Base-by-base conservation (phyloP, 75 land plant species). In the Sequoiadendron giganteum region DNA sequence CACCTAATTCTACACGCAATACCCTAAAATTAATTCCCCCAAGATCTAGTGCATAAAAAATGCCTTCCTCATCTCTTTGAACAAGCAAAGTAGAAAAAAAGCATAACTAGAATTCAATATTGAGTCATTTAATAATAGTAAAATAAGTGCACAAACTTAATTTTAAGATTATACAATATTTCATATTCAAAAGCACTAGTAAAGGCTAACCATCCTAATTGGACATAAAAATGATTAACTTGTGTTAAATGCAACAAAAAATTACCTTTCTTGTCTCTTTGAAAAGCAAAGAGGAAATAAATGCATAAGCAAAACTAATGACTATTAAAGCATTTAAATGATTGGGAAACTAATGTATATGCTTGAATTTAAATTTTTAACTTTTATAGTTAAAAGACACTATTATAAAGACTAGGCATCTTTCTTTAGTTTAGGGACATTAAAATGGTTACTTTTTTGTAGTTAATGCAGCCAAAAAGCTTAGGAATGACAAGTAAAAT, bases 21-120 rank as follows among this genome's bases (percentile, higher is more conserved):
- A 95, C 96, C 56, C 95, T 88, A 68, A 95, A 96, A 83, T 94
- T 93, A 45, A 96, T 94, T 77, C 95, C 97, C 52, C 96, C 93
- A 48, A 96, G 86, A 86, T 96, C 96, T 87, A 96, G 47, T 8
- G 95, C 97, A 87, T 96, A 96, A 42, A 90, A 96, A 36, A 95
- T 43, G 70, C 97, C 97, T 54, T 89, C 85, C 90, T 96, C 97
- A 84, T 95, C 92, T 86, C 97, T 95, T 45, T 58, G 78, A 68
- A 58, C 28, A 68, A 39, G 28, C 42, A 86, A 65, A 47, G 40
- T 1, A 25, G 85, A 25, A 85, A 85, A 85, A 11, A 47, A 48
- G 85, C 54, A 13, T 58, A 79, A 79, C 19, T 9, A 79, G 48
- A 25, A 40, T 18, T 79, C 10, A 7, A 2, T 79, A 79, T 21